phyloP scores from a whole-genome alignment of 2,329 filamentous ascomycete species.

The Beauveria rudraprayagi region DNA sequence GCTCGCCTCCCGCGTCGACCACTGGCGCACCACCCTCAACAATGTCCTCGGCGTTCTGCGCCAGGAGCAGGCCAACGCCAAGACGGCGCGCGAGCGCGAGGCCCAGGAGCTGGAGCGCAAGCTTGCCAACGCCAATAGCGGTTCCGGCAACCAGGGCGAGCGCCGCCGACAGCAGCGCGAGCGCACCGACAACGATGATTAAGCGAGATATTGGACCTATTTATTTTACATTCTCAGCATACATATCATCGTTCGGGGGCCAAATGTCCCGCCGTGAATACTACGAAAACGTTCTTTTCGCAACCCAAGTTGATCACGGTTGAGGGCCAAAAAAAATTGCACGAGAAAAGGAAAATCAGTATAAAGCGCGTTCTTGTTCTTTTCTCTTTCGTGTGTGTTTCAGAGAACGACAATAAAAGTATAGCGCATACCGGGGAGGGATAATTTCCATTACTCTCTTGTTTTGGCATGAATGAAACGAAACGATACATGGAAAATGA shows the following conservation, averaged over 20 bases:
- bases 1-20: conserved; percentile 80
- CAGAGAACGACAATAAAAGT: neutral
- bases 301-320: neutral
- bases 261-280: neutral
- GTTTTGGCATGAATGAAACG: conserved; percentile 7
- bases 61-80: conserved; percentile 72
- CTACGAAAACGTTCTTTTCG: neutral
- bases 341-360: neutral
- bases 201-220: conserved; percentile 18
- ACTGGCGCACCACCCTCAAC: conserved; percentile 77
- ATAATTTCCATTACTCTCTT: neutral
- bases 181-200: conserved; percentile 51
- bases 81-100: conserved; percentile 71
- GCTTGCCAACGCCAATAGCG: conserved; percentile 36
- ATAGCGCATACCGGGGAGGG: neutral
- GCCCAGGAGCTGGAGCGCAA: conserved; percentile 63
- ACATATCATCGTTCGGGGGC: neutral
- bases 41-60: conserved; percentile 72
- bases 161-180: conserved; percentile 33
- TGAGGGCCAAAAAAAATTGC: neutral
- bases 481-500: neutral
- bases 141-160: conserved; percentile 21
- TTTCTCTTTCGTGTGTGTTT: neutral
- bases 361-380: neutral
- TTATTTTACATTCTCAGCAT: neutral